Percentiles rank a stretch among this genome's conserved stretches.
Conservation (phyloP, 805 yeast genomes). For the Candida patagonica region DNA sequence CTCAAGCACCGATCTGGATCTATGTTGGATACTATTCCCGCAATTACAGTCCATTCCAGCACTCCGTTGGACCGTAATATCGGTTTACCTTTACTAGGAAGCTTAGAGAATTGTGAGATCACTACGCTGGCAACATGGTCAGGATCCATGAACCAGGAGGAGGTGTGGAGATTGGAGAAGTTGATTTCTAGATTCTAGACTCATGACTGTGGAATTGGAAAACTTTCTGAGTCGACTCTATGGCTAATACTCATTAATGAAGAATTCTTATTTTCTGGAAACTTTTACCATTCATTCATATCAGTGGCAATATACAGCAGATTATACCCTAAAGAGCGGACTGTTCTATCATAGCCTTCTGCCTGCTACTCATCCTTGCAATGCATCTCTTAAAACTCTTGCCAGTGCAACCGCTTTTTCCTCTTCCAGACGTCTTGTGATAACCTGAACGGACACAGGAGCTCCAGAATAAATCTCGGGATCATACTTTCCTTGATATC, state of each 20-base stretch:
- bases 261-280: too few species aligned
- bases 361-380: background rate
- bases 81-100: conserved; percentile 48
- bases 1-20: conserved; percentile 30
- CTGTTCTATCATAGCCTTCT: too few species aligned
- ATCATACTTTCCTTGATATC: conserved; percentile 29
- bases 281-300: too few species aligned
- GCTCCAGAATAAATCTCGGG: conserved; percentile 41
- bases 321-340: too few species aligned
- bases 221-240: too few species aligned
- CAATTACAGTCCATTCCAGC: conserved; percentile 76
- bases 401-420: conserved; percentile 40
- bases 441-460: conserved; percentile 49
- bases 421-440: conserved; percentile 48
- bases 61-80: conserved; percentile 49
- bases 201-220: too few species aligned
- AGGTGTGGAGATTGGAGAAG: too few species aligned
- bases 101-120: conserved; percentile 14
- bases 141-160: background rate
- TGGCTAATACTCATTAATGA: too few species aligned
- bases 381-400: conserved; percentile 8
- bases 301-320: too few species aligned
- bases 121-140: conserved; percentile 21
- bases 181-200: too few species aligned
- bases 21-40: conserved; percentile 47